These are phyloP conservation scores for Irpex sp. DNA, from an alignment of 1,284 basidiomycete species.

Conservation along the genomic window DNA sequence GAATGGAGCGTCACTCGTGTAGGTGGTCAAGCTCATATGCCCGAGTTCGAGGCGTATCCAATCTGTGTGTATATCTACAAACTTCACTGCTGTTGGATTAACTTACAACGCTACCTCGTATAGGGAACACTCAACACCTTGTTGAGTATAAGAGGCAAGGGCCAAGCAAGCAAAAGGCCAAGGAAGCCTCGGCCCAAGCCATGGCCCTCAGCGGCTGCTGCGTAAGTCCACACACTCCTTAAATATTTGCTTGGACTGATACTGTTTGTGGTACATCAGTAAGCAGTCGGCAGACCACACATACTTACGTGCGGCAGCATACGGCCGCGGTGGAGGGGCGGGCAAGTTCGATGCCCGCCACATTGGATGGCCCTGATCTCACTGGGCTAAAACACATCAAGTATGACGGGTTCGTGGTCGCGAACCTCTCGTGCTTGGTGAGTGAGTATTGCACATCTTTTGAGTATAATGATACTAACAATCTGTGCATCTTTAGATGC, in stretches of 20 bases:
- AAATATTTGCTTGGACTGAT: not conserved
- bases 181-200: slow-evolving; percentile 15
- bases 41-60: slow-evolving; percentile 15
- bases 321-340: not conserved
- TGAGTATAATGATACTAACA: too few relatives aligned
- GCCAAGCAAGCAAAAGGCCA: slow-evolving; percentile 12
- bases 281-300: not conserved
- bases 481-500: not conserved
- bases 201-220: slow-evolving; percentile 23
- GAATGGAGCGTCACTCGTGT: slow-evolving; percentile 14
- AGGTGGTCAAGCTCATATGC: slow-evolving; percentile 18
- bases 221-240: slow-evolving; percentile 14
- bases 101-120: not conserved
- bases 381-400: not conserved
- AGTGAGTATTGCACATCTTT: not conserved
- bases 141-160: slow-evolving; percentile 4
- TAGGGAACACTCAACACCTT: slow-evolving; percentile 8
- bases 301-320: not conserved
- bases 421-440: not conserved
- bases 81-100: not conserved
- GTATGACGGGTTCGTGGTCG: not conserved
- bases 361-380: not conserved
- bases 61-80: slow-evolving; percentile 11
- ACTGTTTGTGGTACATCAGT: not conserved
- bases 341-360: not conserved